Evolutionary conservation across 257 asterid genomes (phyloP).

Genomic region (Primulina tabacum): DNA sequence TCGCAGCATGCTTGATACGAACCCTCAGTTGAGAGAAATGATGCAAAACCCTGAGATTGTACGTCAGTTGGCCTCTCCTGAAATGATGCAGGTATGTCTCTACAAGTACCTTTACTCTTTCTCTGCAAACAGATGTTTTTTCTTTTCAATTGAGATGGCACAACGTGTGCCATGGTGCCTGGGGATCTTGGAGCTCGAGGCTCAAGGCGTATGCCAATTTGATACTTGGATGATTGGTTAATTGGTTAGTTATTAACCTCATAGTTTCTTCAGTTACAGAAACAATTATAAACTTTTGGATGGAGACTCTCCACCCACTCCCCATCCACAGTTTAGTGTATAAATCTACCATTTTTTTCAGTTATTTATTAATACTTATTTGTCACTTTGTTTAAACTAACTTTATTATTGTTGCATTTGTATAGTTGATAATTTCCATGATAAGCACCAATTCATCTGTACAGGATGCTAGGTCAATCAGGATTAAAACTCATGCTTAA

Average conservation of each 20-base stretch:
- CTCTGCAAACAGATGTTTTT: neutral
- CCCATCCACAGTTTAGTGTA: too few relatives aligned
- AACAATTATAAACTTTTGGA: too few relatives aligned
- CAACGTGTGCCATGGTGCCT: neutral
- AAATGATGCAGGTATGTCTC: conserved; percentile 45
- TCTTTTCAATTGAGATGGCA: neutral
- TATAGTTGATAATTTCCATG: neutral
- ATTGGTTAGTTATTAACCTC: neutral
- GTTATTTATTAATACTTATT: too few relatives aligned
- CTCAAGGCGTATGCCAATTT: neutral
- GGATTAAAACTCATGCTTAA: neutral
- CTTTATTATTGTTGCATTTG: too few relatives aligned
- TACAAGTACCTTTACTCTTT: neutral
- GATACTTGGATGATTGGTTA: too few relatives aligned
- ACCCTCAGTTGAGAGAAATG: conserved; percentile 53
- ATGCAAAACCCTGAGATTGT: conserved; percentile 55
- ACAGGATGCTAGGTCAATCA: neutral
- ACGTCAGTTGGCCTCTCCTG: conserved; percentile 52
- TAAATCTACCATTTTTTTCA: too few relatives aligned
- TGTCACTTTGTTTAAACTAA: too few relatives aligned
- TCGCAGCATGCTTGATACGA: conserved; percentile 41
- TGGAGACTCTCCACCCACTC: too few relatives aligned
- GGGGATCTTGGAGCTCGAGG: neutral
- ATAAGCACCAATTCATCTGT: neutral
- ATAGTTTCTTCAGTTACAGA: neutral